Evolutionary conservation across 495 filamentous ascomycete genomes (phyloP).

Genomic region (Hyaloscypha hepaticicola): DNA sequence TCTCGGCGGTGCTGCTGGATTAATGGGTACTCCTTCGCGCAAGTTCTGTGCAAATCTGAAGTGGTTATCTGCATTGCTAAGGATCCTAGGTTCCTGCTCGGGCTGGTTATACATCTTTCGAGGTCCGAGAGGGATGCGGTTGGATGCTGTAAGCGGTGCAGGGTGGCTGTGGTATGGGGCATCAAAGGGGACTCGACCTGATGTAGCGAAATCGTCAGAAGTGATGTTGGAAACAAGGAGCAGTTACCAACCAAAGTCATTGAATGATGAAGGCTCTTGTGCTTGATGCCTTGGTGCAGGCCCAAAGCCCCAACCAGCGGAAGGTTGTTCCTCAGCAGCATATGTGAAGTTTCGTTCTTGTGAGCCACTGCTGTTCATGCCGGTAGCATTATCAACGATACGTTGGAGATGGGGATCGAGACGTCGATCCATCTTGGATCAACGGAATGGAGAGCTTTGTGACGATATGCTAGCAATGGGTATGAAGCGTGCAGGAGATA

Average conservation of each 20-base stretch:
- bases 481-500: background rate
- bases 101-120: constrained; percentile 15
- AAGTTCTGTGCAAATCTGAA: constrained; percentile 31
- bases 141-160: background rate
- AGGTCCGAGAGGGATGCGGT: constrained; percentile 25
- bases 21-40: constrained; percentile 12
- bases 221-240: background rate
- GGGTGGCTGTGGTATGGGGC: background rate
- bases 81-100: constrained; percentile 15
- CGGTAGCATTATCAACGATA: constrained; percentile 21
- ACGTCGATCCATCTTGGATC: constrained; percentile 15
- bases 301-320: constrained; percentile 3
- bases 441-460: background rate
- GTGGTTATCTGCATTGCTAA: constrained; percentile 28
- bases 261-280: constrained; percentile 9
- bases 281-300: constrained; percentile 8
- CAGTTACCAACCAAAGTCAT: constrained; percentile 13
- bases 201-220: background rate
- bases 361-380: background rate
- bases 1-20: background rate
- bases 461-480: background rate
- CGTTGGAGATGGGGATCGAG: constrained; percentile 25
- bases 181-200: constrained; percentile 7
- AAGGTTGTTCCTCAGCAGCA: constrained; percentile 1
- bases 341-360: constrained; percentile 3